Percentiles rank a stretch among this genome's conserved stretches.
These are phyloP conservation scores for Venturia carpophila DNA, from an alignment of 2,329 filamentous ascomycete species.

Conservation along the genomic window DNA sequence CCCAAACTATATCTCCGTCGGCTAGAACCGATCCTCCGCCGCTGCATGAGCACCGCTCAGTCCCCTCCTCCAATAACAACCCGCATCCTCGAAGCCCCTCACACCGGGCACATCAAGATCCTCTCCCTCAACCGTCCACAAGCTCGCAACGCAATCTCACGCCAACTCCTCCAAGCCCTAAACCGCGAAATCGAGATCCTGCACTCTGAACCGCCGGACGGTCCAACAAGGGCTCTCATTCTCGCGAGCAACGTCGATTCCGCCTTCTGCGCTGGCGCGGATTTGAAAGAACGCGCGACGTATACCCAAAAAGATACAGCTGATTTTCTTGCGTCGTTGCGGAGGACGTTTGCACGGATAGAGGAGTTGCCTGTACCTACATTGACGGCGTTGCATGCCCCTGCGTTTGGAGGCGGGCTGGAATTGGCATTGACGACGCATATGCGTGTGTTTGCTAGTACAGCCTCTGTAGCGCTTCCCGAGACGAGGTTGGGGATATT, in stretches of 20 bases:
- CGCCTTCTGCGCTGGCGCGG: slow-evolving; percentile 89
- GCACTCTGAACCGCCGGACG: slow-evolving; percentile 49
- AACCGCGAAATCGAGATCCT: slow-evolving; percentile 65
- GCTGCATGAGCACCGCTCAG: slow-evolving; percentile 5
- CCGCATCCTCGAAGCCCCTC: slow-evolving; percentile 56
- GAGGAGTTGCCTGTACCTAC: slow-evolving; percentile 76
- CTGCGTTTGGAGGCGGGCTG: slow-evolving; percentile 86
- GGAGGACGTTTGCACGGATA: slow-evolving; percentile 66
- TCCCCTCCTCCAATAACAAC: slow-evolving; percentile 10
- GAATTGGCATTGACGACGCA: slow-evolving; percentile 86
- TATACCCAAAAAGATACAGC: slow-evolving; percentile 72
- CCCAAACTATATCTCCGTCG: background rate
- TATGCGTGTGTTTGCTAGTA: slow-evolving; percentile 78
- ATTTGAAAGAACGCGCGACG: slow-evolving; percentile 72
- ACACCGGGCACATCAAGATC: slow-evolving; percentile 76
- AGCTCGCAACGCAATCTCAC: slow-evolving; percentile 86
- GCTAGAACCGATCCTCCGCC: background rate
- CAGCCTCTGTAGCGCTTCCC: slow-evolving; percentile 71
- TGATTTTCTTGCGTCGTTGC: slow-evolving; percentile 69
- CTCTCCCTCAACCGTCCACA: slow-evolving; percentile 78
- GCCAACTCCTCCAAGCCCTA: slow-evolving; percentile 63
- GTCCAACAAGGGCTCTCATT: slow-evolving; percentile 69
- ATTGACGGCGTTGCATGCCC: slow-evolving; percentile 76
- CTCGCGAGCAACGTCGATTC: slow-evolving; percentile 77
- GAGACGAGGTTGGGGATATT: slow-evolving; percentile 92